phyloP scores from a whole-genome alignment of 208 protist species.

The Wallacemonas sp. region DNA sequence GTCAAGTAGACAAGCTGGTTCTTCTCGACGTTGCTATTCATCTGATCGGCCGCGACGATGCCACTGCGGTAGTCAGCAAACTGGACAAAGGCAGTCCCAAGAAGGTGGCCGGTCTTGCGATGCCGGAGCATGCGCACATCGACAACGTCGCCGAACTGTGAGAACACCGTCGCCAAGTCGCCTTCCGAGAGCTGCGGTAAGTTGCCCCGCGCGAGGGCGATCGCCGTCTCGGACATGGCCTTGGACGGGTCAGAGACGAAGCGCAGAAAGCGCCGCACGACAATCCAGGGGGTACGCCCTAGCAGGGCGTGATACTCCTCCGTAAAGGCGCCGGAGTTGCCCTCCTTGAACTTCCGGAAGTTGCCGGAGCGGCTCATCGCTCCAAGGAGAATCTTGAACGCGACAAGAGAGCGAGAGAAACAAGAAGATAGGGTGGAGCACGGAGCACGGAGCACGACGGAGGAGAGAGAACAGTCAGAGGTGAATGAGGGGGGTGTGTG shows the following conservation, averaged over 20 bases:
- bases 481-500: too few species aligned
- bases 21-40: constrained; percentile 76
- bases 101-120: constrained; percentile 57
- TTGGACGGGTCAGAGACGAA: background rate
- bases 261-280: constrained; percentile 54
- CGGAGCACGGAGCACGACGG: too few species aligned
- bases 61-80: constrained; percentile 71
- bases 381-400: background rate
- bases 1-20: constrained; percentile 52
- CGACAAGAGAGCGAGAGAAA: constrained; percentile 6
- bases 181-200: constrained; percentile 63
- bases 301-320: constrained; percentile 71
- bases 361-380: background rate
- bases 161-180: constrained; percentile 85
- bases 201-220: background rate
- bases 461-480: too few species aligned
- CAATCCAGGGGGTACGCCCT: constrained; percentile 68
- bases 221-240: background rate
- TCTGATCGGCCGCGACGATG: constrained; percentile 69
- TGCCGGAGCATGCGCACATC: constrained; percentile 82
- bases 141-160: constrained; percentile 80
- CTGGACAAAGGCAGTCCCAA: constrained; percentile 79
- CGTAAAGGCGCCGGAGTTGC: constrained; percentile 66
- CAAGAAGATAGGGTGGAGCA: background rate
- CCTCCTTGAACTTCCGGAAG: constrained; percentile 37